Evolutionary conservation across 2,329 filamentous ascomycete species (phyloP).

Genomic region (Phoma sp.): DNA sequence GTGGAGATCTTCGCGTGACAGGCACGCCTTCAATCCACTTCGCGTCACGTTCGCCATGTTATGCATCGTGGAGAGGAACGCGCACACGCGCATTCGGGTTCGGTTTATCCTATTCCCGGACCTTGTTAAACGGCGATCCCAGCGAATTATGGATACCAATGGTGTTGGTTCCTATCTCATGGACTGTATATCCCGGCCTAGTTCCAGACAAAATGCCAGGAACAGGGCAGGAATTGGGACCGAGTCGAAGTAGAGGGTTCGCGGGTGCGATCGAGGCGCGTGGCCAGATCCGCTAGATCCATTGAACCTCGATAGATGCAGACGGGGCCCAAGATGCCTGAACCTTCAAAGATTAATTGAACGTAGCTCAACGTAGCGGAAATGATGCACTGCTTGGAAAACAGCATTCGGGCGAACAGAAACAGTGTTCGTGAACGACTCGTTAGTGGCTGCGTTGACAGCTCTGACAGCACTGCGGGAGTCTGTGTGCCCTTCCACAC

Average conservation of each 20-base stretch:
- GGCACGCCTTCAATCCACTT: neutral
- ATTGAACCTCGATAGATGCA: neutral
- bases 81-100: neutral
- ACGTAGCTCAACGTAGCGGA: neutral
- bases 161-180: no score
- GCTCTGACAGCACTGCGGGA: conserved; percentile 4
- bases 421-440: neutral
- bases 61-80: neutral
- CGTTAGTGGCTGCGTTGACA: conserved; percentile 1
- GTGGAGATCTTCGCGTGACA: conserved; percentile 6
- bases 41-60: neutral
- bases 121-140: neutral
- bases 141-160: conserved; percentile 1
- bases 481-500: conserved; percentile 6
- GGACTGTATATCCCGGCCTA: no score
- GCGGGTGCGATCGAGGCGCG: neutral
- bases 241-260: neutral
- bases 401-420: neutral
- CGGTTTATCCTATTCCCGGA: neutral
- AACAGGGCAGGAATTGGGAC: neutral
- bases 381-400: neutral
- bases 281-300: neutral
- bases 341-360: neutral
- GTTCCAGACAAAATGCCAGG: conserved; percentile 1
- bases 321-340: neutral